These are phyloP conservation scores for Alternaria triticina DNA, from an alignment of 2,329 filamentous ascomycete genomes.

Conservation along the genomic window DNA sequence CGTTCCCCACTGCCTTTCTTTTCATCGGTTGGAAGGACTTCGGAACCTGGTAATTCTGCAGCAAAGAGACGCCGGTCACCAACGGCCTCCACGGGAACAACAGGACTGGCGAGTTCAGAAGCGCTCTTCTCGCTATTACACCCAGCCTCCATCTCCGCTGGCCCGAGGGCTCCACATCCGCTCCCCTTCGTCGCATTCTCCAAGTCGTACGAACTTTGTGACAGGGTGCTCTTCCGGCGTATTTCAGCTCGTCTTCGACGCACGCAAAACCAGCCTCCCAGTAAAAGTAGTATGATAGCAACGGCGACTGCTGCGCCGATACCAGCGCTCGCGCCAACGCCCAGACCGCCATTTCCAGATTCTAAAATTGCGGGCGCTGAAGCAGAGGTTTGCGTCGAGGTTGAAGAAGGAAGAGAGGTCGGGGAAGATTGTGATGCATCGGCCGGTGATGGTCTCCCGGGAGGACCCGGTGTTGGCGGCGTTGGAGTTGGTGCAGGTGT, in stretches of 20 bases:
- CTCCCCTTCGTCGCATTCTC: slow-evolving; percentile 13
- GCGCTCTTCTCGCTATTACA: not conserved
- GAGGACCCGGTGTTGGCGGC: not conserved
- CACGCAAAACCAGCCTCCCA: slow-evolving; percentile 18
- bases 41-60: slow-evolving; percentile 20
- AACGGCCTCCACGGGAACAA: slow-evolving; percentile 7
- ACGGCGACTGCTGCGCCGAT: slow-evolving; percentile 26
- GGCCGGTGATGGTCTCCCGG: not conserved
- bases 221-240: slow-evolving; percentile 4
- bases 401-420: slow-evolving; percentile 4
- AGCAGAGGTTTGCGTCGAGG: not conserved
- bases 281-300: slow-evolving; percentile 13
- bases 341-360: slow-evolving; percentile 1
- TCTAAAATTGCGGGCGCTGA: not conserved
- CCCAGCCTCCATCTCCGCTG: slow-evolving; percentile 7
- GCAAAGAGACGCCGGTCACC: slow-evolving; percentile 10
- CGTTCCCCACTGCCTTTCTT: slow-evolving; percentile 13
- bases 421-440: not conserved
- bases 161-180: not conserved
- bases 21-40: not conserved
- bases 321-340: slow-evolving; percentile 19
- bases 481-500: not conserved
- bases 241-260: slow-evolving; percentile 11
- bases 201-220: slow-evolving; percentile 14
- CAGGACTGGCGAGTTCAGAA: slow-evolving; percentile 20